These are phyloP conservation scores for Verticillium tricorpus DNA, from an alignment of 2,329 filamentous ascomycete species.

Conservation along the genomic window DNA sequence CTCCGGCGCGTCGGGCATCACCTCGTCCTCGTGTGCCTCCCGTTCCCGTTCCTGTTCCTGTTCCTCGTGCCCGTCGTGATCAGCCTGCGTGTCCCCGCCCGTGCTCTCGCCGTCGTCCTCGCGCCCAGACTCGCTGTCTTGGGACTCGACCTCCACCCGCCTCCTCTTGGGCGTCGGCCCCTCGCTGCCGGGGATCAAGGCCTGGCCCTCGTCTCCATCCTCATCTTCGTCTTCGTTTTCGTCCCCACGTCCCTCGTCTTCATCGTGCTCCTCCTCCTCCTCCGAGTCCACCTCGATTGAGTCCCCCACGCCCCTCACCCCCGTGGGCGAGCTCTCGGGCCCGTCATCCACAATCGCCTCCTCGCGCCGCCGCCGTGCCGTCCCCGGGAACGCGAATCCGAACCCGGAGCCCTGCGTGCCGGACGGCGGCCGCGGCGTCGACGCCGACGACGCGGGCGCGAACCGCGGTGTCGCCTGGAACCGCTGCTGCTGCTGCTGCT, in stretches of 20 bases:
- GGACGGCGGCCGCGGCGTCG: slow-evolving; percentile 10
- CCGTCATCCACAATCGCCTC: slow-evolving; percentile 8
- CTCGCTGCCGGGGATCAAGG: not conserved
- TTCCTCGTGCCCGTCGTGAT: not conserved
- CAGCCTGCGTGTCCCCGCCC: not conserved
- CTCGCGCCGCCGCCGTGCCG: slow-evolving; percentile 15
- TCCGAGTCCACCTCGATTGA: slow-evolving; percentile 15
- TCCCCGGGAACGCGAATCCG: slow-evolving; percentile 8
- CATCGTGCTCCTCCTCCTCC: slow-evolving; percentile 3
- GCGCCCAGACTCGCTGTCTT: not conserved
- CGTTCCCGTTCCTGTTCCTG: not conserved
- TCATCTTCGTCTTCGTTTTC: slow-evolving; percentile 7
- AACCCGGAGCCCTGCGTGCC: slow-evolving; percentile 2
- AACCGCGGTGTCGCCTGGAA: slow-evolving; percentile 36
- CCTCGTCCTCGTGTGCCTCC: not conserved
- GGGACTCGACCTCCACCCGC: slow-evolving; percentile 6
- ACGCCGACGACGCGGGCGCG: slow-evolving; percentile 20
- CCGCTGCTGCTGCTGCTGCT: slow-evolving; percentile 14
- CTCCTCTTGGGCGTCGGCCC: slow-evolving; percentile 11
- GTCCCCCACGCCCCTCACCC: slow-evolving; percentile 6
- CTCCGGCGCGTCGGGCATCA: not conserved
- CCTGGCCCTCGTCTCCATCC: slow-evolving; percentile 16
- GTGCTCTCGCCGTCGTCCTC: not conserved
- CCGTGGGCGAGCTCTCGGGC: slow-evolving; percentile 5
- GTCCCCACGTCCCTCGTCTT: slow-evolving; percentile 2